Evolutionary conservation across 2,329 filamentous ascomycete genomes (phyloP), one percentile per base, ranked within the genome.

Genomic region (Boeremia exigua): DNA sequence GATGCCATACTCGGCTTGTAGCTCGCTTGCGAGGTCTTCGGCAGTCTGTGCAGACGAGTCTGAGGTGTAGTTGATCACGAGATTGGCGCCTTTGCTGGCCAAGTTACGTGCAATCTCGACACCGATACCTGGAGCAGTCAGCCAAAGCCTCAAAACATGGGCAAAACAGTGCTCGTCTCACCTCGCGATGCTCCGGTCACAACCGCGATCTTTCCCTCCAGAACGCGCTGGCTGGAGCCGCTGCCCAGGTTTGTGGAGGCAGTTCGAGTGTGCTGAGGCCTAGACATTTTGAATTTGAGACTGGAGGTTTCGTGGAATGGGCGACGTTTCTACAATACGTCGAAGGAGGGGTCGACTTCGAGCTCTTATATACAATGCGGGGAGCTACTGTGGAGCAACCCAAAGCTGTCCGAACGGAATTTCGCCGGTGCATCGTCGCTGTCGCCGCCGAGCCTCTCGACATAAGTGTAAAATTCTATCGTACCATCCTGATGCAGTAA

Each of bases 151-250:
- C 6, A 8, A 5, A 15, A 14, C 15, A 7, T 29, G 10, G 2
- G 42, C 23, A 17, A 19, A 14, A 17, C 12, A 28, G 10, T 6
- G 7, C 5, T 30, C 23, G 7, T 49, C 44, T 37, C 29, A 91
- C 90, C 90, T 80, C 91, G 80, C 54, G 90, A 92, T 56, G 87
- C 89, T 53, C 91, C 91, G 1, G 91, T 95, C 42, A 95, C 82
- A 62, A 96, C 87, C 48, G 85, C 91, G 47, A 93, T 81, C 75
- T 92, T 92, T 64, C 89, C 89, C 70, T 91, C 86, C 5, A 81
- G 72, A 11, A 78, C 66, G 52, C 79, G 74, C 27, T 63, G 59
- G 25, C 61, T 63, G 17, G 69, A 62, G 44, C 67, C 62, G 19
- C 65, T 62, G 27, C 59, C 61, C 23, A 79, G 61, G 51, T 78